Evolutionary conservation across 345 rosid species (phyloP).

Genomic region (Melaleuca quinquenervia): DNA sequence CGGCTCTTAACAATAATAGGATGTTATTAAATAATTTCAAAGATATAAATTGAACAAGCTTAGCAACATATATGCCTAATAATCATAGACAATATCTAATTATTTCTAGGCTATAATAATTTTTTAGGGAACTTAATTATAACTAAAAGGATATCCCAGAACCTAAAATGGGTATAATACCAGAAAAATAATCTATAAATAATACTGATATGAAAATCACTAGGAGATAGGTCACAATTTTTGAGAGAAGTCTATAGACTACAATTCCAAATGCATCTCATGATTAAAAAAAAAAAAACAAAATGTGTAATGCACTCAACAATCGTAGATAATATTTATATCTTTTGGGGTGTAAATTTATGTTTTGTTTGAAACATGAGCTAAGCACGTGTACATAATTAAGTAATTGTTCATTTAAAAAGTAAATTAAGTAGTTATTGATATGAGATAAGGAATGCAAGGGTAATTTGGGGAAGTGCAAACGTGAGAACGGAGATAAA

Average conservation of each 20-base stretch:
- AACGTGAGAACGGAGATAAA: neutral
- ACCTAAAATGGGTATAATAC: neutral
- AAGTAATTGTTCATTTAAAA: no score
- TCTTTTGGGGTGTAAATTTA: neutral
- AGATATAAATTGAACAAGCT: neutral
- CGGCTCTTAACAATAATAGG: neutral
- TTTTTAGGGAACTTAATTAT: neutral
- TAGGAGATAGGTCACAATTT: neutral
- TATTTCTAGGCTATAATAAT: neutral
- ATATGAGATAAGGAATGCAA: neutral
- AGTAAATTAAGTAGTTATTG: neutral
- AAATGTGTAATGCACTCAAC: neutral
- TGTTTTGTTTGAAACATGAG: no score
- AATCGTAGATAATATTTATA: neutral
- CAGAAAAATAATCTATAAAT: neutral
- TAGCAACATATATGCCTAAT: neutral
- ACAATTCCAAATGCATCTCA: neutral
- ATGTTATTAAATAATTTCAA: neutral
- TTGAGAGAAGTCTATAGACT: neutral
- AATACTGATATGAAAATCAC: neutral
- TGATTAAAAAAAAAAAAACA: neutral
- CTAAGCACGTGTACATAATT: no score
- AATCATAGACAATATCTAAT: neutral
- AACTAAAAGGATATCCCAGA: neutral
- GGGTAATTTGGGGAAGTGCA: neutral